A percentile compares a stretch with the other conserved stretches of the same genome.
Evolutionary conservation across 1,284 basidiomycete genomes (phyloP).

Genomic region (Farysia itapuensis): DNA sequence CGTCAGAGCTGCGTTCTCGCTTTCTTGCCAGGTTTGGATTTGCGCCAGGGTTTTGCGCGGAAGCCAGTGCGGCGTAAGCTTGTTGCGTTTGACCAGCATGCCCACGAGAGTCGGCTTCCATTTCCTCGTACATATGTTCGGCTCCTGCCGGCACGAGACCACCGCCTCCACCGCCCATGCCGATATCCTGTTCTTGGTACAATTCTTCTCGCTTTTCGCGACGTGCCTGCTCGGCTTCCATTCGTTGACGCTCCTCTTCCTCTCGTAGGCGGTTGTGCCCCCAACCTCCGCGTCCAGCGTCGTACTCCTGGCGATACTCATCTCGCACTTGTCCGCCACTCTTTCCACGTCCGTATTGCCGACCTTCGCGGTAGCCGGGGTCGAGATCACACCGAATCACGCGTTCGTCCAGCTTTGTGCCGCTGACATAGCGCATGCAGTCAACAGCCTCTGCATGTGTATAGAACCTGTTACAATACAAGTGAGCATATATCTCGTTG

Average conservation of each 20-base stretch:
- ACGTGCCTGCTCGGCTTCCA: conserved; percentile 70
- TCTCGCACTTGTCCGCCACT: conserved; percentile 91
- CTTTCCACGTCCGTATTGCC: conserved; percentile 95
- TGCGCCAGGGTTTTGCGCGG: background rate
- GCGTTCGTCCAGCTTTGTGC: conserved; percentile 98
- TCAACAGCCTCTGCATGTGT: conserved; percentile 91
- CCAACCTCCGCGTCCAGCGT: conserved; percentile 82
- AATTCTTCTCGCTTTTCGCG: conserved; percentile 78
- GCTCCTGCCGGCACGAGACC: conserved; percentile 33
- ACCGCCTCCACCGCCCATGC: conserved; percentile 22
- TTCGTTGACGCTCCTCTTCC: conserved; percentile 73
- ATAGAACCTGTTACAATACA: conserved; percentile 68
- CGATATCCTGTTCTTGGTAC: conserved; percentile 68
- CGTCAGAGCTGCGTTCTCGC: conserved; percentile 65
- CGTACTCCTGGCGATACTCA: conserved; percentile 95
- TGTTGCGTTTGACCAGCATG: conserved; percentile 40
- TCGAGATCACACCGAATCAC: conserved; percentile 98
- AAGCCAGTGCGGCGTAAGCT: conserved; percentile 64
- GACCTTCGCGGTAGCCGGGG: conserved; percentile 93
- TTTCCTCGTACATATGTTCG: conserved; percentile 34
- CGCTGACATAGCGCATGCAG: conserved; percentile 88
- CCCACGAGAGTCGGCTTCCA: conserved; percentile 19
- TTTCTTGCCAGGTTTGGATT: conserved; percentile 60
- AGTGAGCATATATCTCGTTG: background rate
- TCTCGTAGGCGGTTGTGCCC: conserved; percentile 66